Percentiles rank a stretch among this genome's conserved stretches.
Evolutionary conservation across 805 yeast genomes (phyloP).

Genomic region (Candida ficus): DNA sequence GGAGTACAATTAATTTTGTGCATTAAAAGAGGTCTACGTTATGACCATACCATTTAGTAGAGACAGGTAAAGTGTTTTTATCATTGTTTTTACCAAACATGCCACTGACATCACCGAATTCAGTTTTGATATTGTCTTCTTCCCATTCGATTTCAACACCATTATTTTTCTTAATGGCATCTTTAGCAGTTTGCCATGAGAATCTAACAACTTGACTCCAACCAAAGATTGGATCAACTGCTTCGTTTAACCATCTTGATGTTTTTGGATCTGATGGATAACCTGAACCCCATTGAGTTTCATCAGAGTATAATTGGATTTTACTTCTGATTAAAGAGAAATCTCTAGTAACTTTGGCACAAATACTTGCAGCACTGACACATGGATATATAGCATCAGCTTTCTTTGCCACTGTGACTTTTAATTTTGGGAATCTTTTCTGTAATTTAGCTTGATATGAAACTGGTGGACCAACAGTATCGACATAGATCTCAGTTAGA

Average conservation of each 20-base stretch:
- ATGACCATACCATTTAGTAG: conserved; percentile 26
- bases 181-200: conserved; percentile 93
- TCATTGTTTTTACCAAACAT: conserved; percentile 10
- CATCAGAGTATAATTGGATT: conserved; percentile 23
- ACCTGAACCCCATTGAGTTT: conserved; percentile 69
- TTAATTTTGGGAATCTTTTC: conserved; percentile 59
- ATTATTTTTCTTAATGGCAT: conserved; percentile 50
- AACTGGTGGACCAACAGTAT: conserved; percentile 95
- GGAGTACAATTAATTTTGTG: neutral
- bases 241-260: conserved; percentile 59
- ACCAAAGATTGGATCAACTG: conserved; percentile 73
- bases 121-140: conserved; percentile 32
- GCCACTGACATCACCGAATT: conserved; percentile 19
- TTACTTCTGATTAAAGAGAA: conserved; percentile 39
- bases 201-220: conserved; percentile 77
- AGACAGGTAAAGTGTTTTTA: conserved; percentile 16
- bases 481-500: conserved; percentile 73
- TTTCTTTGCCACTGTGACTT: conserved; percentile 83
- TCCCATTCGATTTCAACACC: conserved; percentile 59
- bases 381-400: conserved; percentile 92
- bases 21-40: conserved; percentile 13
- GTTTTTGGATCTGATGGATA: conserved; percentile 94
- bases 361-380: conserved; percentile 91
- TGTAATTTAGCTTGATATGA: conserved; percentile 75
- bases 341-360: conserved; percentile 96